Conservation (phyloP, 345 rosid genomes). For the Gossypium longicalyx region DNA sequence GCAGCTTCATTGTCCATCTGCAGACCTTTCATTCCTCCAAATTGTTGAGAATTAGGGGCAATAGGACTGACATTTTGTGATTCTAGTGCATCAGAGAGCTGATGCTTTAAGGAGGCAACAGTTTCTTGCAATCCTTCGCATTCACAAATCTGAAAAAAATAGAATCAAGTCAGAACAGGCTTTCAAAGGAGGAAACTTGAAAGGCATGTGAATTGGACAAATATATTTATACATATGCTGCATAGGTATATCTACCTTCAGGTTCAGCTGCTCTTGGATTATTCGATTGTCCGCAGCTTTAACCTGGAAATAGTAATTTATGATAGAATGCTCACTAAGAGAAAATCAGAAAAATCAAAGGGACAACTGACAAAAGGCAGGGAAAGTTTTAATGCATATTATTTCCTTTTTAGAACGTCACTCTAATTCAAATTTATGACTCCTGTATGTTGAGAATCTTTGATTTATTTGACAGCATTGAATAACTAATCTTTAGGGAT, state of each 20-base stretch:
- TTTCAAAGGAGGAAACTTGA: background rate
- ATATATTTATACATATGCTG: background rate
- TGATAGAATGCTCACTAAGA: slow-evolving; percentile 3
- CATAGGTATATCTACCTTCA: slow-evolving; percentile 51
- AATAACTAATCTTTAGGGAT: no score
- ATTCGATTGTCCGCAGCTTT: slow-evolving; percentile 87
- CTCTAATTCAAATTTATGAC: slow-evolving; percentile 9
- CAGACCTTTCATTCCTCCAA: slow-evolving; percentile 31
- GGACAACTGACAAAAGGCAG: background rate
- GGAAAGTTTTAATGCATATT: slow-evolving; percentile 7
- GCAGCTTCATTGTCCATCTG: slow-evolving; percentile 10
- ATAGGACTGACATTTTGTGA: slow-evolving; percentile 30
- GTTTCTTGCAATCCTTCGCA: slow-evolving; percentile 69
- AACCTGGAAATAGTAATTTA: slow-evolving; percentile 48
- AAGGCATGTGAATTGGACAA: background rate
- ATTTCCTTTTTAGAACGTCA: background rate
- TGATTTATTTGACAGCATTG: no score
- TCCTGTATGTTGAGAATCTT: background rate
- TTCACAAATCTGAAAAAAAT: slow-evolving; percentile 55
- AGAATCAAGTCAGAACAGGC: slow-evolving; percentile 22
- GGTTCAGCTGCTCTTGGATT: slow-evolving; percentile 82
- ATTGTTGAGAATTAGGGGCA: slow-evolving; percentile 36
- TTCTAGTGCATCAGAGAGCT: slow-evolving; percentile 63
- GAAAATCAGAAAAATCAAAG: slow-evolving; percentile 1
- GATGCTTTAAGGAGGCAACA: slow-evolving; percentile 59